A percentile compares a stretch with the other conserved stretches of the same genome.
Evolutionary conservation across 306 rosid genomes (phyloP).

Genomic region (Styphnolobium japonicum): DNA sequence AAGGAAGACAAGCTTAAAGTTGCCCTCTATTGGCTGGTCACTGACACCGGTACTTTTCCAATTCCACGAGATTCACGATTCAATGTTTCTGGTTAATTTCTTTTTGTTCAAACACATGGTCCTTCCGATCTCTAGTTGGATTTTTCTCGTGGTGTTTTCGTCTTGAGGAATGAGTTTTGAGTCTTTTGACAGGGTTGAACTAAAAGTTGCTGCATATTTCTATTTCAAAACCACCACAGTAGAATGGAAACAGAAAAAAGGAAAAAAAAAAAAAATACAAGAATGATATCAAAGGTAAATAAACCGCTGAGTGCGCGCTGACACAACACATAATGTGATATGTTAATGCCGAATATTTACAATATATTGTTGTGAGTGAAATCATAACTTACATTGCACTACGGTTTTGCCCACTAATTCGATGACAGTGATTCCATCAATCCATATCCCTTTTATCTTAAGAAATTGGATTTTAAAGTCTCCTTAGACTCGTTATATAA

Average conservation of each 20-base stretch:
- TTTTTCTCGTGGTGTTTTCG: not conserved
- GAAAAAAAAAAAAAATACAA: not conserved
- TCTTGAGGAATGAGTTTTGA: not conserved
- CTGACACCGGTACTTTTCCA: not conserved
- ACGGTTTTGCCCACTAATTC: not conserved
- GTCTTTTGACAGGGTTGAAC: not conserved
- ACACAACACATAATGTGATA: not conserved
- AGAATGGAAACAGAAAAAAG: not conserved
- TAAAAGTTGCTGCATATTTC: not conserved
- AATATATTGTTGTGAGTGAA: not conserved
- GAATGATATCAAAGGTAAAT: not conserved
- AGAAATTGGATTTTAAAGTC: not conserved
- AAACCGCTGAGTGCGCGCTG: not conserved
- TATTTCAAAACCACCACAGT: not conserved
- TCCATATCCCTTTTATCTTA: not conserved
- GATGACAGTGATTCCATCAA: not conserved
- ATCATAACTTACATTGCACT: not conserved
- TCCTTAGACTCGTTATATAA: too few relatives aligned
- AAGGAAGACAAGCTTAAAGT: too few relatives aligned
- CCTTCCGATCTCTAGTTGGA: too few relatives aligned
- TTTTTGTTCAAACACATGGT: not conserved
- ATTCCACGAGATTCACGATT: not conserved
- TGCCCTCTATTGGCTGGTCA: too few relatives aligned
- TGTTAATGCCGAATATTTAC: not conserved
- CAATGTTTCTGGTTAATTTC: not conserved